These are phyloP conservation scores for Hypoxylon sp. DNA, from an alignment of 2,329 filamentous ascomycete species.

Conservation along the genomic window DNA sequence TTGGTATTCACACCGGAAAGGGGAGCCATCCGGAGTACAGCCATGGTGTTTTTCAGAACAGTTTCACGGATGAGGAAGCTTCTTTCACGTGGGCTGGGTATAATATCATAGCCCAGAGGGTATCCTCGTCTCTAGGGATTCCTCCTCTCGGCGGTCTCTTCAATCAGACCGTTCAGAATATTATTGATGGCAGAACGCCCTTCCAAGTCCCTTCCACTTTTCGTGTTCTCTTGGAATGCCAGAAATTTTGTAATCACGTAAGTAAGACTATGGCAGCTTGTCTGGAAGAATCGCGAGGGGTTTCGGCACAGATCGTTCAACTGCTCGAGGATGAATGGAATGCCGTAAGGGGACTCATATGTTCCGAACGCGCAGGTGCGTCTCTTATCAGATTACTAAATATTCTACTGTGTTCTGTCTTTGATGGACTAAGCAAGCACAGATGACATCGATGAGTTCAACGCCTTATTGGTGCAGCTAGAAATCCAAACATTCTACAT, in stretches of 20 bases:
- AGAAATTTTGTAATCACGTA: slow-evolving; percentile 65
- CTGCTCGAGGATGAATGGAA: slow-evolving; percentile 67
- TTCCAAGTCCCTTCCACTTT: slow-evolving; percentile 61
- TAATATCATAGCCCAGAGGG: slow-evolving; percentile 65
- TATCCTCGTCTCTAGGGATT: slow-evolving; percentile 60
- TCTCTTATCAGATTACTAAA: background rate
- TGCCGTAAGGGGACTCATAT: slow-evolving; percentile 61
- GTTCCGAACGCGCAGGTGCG: slow-evolving; percentile 62
- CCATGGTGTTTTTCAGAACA: slow-evolving; percentile 59
- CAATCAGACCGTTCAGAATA: slow-evolving; percentile 63
- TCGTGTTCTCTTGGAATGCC: slow-evolving; percentile 62
- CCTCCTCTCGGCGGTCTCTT: slow-evolving; percentile 61
- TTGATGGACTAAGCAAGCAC: slow-evolving; percentile 27
- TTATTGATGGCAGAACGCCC: slow-evolving; percentile 57
- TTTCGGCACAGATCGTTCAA: slow-evolving; percentile 62
- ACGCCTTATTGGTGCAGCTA: slow-evolving; percentile 63
- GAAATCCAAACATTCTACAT: slow-evolving; percentile 69
- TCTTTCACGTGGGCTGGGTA: slow-evolving; percentile 66
- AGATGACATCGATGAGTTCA: slow-evolving; percentile 63
- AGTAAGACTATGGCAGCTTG: slow-evolving; percentile 63
- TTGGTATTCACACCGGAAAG: slow-evolving; percentile 66
- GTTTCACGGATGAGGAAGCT: slow-evolving; percentile 65
- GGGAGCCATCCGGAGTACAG: slow-evolving; percentile 65
- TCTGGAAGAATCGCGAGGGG: slow-evolving; percentile 61
- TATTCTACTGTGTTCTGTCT: too few relatives aligned